A percentile compares a stretch with the other conserved stretches of the same genome.
Evolutionary conservation across 1,139 yeast genomes (phyloP).

Genomic region (Sugiyamaella paludigena): DNA sequence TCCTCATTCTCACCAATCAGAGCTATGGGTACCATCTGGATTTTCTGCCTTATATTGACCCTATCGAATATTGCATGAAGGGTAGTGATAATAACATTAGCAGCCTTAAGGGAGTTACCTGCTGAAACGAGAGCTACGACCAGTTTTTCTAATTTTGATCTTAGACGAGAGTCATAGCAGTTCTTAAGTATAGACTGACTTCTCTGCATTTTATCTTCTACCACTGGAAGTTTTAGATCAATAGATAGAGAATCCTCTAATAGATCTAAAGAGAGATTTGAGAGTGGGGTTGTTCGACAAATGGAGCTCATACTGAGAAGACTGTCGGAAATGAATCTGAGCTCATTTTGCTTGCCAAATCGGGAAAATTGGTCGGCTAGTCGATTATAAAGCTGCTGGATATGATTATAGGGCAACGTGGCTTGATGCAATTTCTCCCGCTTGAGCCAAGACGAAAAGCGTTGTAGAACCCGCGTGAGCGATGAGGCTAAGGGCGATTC

Average conservation of each 20-base stretch:
- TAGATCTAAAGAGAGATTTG: background rate
- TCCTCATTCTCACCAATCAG: background rate
- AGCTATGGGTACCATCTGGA: conserved; percentile 8
- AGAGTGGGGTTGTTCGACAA: background rate
- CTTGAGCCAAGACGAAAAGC: conserved; percentile 8
- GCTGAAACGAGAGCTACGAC: background rate
- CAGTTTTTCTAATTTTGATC: conserved; percentile 4
- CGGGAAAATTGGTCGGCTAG: background rate
- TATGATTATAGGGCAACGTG: background rate
- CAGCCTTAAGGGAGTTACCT: background rate
- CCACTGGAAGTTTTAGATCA: background rate
- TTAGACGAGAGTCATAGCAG: background rate
- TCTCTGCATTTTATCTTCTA: too few species aligned
- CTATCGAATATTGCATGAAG: background rate
- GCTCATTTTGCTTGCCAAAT: background rate
- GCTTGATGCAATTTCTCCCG: background rate
- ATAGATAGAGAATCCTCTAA: conserved; percentile 3
- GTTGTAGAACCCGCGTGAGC: background rate
- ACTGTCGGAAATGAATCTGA: conserved; percentile 9
- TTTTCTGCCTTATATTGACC: background rate
- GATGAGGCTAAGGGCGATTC: background rate
- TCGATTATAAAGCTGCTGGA: conserved; percentile 1
- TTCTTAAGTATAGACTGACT: too few species aligned
- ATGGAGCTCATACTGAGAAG: conserved; percentile 6
- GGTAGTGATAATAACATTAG: background rate